Evolutionary conservation across 2,329 filamentous ascomycete species (phyloP), one percentile per base, ranked within the genome.

Genomic region (Rachicladosporium sp.): DNA sequence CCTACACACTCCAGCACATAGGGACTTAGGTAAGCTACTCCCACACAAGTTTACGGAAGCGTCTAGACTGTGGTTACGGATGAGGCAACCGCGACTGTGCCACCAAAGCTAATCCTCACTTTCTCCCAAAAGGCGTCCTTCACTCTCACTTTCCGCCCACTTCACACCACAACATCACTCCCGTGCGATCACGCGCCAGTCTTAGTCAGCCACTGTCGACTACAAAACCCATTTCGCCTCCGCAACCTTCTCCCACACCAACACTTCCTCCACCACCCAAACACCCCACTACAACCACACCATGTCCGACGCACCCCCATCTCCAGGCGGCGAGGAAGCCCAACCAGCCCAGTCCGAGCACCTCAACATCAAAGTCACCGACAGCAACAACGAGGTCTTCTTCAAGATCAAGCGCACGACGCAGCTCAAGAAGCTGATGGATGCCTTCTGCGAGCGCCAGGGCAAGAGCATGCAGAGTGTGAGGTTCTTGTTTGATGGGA

Each of bases 331-430:
- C 47, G 52, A 60, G 32, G 66, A 69, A 54, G 61, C 62, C 38
- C 66, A 68, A 40, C 47, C 45, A 5, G 58, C 69, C 15, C 66
- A 69, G 41, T 69, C 69, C 23, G 89, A 96, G 66, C 91, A 98
- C 64, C 71, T 98, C 4, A 98, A 98, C 68, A 96, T 98, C 68
- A 98, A 98, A 63, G 91, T 98, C 10, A 96, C 91, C 0, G 91
- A 98, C 55, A 95, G 93, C 69, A 95, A 95, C 69, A 98, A 98
- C 62, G 91, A 98, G 61, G 89, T 98, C 54, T 98, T 96, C 65
- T 98, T 98, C 73, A 98, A 98, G 73, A 98, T 98, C 69, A 98
- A 98, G 80, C 78, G 88, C 30, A 87, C 82, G 13, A 98, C 91
- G 1, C 84, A 87, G 61, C 76, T 98, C 1, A 91, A 94, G 68